Evolutionary conservation across 805 yeast genomes (phyloP).

Genomic region (Yamadazyma laniorum): DNA sequence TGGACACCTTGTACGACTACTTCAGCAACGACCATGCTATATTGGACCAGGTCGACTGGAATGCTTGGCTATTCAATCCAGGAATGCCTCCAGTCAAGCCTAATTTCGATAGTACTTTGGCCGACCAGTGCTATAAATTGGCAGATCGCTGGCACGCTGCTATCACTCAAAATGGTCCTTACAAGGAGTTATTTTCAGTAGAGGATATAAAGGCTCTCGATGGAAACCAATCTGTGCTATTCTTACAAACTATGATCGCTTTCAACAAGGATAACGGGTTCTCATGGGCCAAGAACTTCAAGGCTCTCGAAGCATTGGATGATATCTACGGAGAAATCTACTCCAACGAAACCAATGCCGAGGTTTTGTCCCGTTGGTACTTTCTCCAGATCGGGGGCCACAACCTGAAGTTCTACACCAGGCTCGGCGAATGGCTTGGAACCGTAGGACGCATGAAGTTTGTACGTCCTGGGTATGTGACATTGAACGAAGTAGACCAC

Average conservation of each 20-base stretch:
- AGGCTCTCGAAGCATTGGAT: conserved; percentile 31
- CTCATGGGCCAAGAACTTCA: conserved; percentile 37
- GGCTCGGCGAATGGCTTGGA: conserved; percentile 79
- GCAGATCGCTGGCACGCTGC: conserved; percentile 63
- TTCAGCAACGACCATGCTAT: conserved; percentile 46
- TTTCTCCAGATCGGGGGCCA: conserved; percentile 60
- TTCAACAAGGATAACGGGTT: conserved; percentile 41
- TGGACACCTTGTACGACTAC: conserved; percentile 71
- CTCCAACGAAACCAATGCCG: conserved; percentile 65
- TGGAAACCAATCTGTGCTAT: conserved; percentile 76
- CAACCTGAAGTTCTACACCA: conserved; percentile 43
- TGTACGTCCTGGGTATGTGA: conserved; percentile 80
- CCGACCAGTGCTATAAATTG: conserved; percentile 64
- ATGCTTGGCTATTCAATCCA: conserved; percentile 74
- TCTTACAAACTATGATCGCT: conserved; percentile 65
- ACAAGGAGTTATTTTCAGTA: conserved; percentile 35
- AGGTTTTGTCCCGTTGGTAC: conserved; percentile 77
- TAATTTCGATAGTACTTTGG: conserved; percentile 72
- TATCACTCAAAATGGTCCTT: conserved; percentile 20
- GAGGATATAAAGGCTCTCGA: conserved; percentile 57
- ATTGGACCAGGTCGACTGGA: conserved; percentile 80
- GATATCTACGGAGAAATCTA: conserved; percentile 37
- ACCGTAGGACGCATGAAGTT: conserved; percentile 94
- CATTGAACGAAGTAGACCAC: conserved; percentile 62
- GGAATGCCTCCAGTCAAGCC: conserved; percentile 88